Evolutionary conservation across 495 filamentous ascomycete genomes (phyloP).

Genomic region (Penicillium malachiteum): DNA sequence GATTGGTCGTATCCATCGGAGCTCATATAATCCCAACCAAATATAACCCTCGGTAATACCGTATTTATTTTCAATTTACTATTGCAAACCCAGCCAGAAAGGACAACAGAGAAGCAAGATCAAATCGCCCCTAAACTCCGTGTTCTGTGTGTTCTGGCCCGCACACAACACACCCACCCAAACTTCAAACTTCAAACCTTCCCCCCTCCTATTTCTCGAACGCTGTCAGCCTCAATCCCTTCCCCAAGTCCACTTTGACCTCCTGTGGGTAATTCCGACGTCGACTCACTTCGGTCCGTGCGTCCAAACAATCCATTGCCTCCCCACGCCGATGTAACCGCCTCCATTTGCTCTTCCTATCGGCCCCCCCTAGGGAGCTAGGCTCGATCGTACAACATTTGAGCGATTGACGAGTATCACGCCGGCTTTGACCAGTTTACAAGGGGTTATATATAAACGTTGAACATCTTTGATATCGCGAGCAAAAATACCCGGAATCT

Average conservation of each 20-base stretch:
- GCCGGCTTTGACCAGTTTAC: not conserved
- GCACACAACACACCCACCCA: constrained; percentile 1
- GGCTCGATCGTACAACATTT: constrained; percentile 13
- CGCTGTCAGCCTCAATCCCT: not conserved
- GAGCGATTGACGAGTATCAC: constrained; percentile 2
- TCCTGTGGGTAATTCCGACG: constrained; percentile 6
- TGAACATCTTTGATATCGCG: not conserved
- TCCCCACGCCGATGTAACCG: constrained; percentile 41
- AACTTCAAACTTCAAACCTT: constrained; percentile 1
- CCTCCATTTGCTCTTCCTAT: constrained; percentile 31
- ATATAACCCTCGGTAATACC: too few species aligned
- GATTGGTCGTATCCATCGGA: too few species aligned
- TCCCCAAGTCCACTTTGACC: constrained; percentile 2
- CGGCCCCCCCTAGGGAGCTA: constrained; percentile 22
- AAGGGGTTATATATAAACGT: not conserved
- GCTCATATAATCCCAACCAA: too few species aligned
- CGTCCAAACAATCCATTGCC: constrained; percentile 10
- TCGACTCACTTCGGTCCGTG: constrained; percentile 16
- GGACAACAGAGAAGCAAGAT: not conserved
- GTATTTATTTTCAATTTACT: too few species aligned
- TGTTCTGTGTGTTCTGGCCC: constrained; percentile 3
- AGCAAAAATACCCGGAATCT: not conserved
- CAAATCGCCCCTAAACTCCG: not conserved
- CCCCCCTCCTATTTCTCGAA: constrained; percentile 1
- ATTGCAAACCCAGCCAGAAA: not conserved